phyloP scores from a whole-genome alignment of 495 filamentous ascomycete genomes.

The Penicillium tannophilum region DNA sequence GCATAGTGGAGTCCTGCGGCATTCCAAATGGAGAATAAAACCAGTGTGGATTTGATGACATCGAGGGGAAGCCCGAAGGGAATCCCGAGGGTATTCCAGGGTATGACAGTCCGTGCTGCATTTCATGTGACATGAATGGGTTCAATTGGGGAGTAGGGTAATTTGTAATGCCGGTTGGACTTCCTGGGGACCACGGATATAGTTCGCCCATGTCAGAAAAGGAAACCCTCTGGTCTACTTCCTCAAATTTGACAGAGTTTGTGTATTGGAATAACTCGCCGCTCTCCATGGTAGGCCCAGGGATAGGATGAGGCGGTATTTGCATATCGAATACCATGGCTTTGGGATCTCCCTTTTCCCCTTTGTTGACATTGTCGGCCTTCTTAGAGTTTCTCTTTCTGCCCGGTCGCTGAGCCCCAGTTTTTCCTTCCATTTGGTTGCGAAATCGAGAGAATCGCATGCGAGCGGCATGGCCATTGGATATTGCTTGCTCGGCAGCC shows the following conservation, averaged over 20 bases:
- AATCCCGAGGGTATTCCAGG: neutral
- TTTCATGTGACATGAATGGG: neutral
- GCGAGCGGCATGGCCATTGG: conserved; percentile 78
- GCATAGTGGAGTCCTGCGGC: neutral
- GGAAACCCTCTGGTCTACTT: neutral
- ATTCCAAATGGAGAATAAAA: neutral
- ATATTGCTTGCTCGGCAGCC: conserved; percentile 62
- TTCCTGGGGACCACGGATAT: neutral
- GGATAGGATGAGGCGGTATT: neutral
- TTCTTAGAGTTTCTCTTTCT: conserved; percentile 22
- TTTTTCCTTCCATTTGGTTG: conserved; percentile 57
- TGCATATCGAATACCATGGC: neutral
- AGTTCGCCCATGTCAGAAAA: neutral
- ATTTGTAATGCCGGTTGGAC: neutral
- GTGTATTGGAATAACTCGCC: neutral
- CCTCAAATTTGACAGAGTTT: neutral
- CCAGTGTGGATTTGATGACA: neutral
- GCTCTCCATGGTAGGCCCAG: neutral
- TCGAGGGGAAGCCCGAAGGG: neutral
- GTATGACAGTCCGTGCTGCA: neutral
- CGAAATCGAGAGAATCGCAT: conserved; percentile 78
- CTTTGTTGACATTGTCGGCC: neutral
- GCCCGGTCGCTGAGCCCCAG: conserved; percentile 14
- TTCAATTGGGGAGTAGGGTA: neutral
- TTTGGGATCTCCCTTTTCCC: conserved; percentile 10